These are phyloP conservation scores for Paratinospora sagittata DNA, from an alignment of 164 flowering plant species.

Conservation along the genomic window DNA sequence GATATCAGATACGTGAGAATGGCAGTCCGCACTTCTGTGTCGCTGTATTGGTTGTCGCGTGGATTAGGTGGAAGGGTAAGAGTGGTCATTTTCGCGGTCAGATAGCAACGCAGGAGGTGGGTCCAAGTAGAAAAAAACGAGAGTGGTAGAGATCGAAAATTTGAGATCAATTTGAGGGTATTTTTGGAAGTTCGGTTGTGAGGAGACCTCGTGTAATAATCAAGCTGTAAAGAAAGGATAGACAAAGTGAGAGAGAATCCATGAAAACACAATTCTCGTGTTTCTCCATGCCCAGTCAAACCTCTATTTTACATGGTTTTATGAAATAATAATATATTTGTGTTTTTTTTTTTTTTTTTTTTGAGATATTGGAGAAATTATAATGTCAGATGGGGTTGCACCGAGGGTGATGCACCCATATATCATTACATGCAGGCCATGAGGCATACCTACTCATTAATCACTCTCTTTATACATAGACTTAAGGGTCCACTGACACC, in stretches of 20 bases:
- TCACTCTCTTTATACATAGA: background rate
- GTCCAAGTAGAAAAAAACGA: background rate
- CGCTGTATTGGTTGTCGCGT: background rate
- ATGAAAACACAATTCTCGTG: conserved; percentile 14
- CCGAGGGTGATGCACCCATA: background rate
- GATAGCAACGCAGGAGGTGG: background rate
- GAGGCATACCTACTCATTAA: conserved; percentile 3
- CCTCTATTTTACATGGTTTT: background rate
- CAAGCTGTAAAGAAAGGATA: conserved; percentile 10
- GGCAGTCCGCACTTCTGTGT: background rate
- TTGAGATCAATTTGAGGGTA: background rate
- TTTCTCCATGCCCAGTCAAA: conserved; percentile 10
- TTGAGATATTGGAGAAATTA: background rate
- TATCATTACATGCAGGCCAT: conserved; percentile 7
- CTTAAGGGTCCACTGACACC: conserved; percentile 1
- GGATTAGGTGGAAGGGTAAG: background rate
- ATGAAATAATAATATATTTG: background rate
- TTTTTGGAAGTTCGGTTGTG: background rate
- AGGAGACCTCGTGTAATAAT: background rate
- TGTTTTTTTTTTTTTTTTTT: background rate
- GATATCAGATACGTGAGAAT: background rate
- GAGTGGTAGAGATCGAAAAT: background rate
- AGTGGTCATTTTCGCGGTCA: background rate
- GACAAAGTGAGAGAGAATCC: conserved; percentile 9
- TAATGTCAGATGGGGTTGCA: background rate